These are phyloP conservation scores for Acer saccharum DNA, from an alignment of 345 rosid genomes.

Conservation along the genomic window DNA sequence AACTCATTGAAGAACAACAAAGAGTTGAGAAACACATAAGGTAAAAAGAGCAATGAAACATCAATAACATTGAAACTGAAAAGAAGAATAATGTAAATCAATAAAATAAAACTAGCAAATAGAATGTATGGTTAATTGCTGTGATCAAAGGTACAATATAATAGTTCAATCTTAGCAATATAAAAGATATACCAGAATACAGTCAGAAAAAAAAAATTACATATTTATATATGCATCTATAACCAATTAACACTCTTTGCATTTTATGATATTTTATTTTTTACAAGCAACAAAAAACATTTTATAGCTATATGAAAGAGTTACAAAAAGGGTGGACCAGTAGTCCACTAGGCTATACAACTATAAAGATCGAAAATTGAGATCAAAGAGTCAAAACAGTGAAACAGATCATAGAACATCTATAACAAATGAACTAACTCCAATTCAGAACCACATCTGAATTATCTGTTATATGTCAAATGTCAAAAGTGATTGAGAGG, in stretches of 20 bases:
- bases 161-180: not conserved
- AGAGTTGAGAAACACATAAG: conserved; percentile 9
- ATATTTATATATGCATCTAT: not conserved
- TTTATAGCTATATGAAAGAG: not conserved
- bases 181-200: not conserved
- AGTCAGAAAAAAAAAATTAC: not conserved
- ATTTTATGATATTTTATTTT: conserved; percentile 1
- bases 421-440: too few relatives aligned
- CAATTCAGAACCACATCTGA: too few relatives aligned
- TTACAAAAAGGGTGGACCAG: not conserved
- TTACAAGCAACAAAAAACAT: not conserved
- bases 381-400: too few relatives aligned
- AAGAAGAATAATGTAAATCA: not conserved
- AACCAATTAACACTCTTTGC: not conserved
- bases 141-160: not conserved
- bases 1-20: conserved; percentile 23
- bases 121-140: not conserved
- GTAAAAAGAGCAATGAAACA: conserved; percentile 17
- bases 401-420: too few relatives aligned
- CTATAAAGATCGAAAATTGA: not conserved
- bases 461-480: too few relatives aligned
- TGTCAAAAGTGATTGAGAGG: too few relatives aligned
- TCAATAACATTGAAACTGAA: conserved; percentile 3
- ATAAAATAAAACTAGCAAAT: not conserved
- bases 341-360: not conserved